Evolutionary conservation across 108 stramenopile species (phyloP), one percentile per base, ranked within the genome.

Genomic region (Cyclostephanos tholiformis): DNA sequence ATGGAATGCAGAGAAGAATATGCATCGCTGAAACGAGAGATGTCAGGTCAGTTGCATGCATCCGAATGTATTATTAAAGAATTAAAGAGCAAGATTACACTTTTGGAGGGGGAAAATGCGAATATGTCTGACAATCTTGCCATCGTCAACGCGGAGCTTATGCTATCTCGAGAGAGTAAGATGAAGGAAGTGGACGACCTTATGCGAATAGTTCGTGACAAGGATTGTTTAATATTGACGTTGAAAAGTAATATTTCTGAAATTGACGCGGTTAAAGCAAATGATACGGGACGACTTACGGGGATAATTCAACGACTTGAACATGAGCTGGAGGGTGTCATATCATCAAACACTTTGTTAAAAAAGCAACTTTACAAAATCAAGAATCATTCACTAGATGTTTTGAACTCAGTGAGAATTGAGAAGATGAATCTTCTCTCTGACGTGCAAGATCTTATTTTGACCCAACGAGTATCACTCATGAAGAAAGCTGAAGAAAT

Each of bases 101-200:
- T 38, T 25, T 27, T 70, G 20, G 73, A 80, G 52, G 59, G 60
- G 46, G 71, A 74, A 14, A 65, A 48, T 41, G 20, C 59, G 25
- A 20, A 58, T 32, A 60, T 66, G 19, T 44, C 61, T 26, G 63
- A 58, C 7, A 50, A 39, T 60, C 49, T 80, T 49, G 49, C 49
- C 25, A 51, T 38, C 16, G 19, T 80, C 16, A 39, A 70, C 22
- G 43, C 13, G 6, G 69, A 80, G 22, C 48, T 76, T 0, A 5
- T 52, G 27, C 36, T 73, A 61, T 49, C 60, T n/a, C 67, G 46
- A 35, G 17, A 35, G 22, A 29, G 55, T 6, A 66, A 55, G 58
- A 49, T 36, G n/a, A 63, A 64, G 7, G 71, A 79, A 36, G 58
- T 55, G n/a, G 56, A 73, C 49, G 67, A 65, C 4, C 79, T 80